Evolutionary conservation across 257 asterid species (phyloP), one percentile per base, ranked within the genome.

Genomic region (Cynanchum wilfordii): DNA sequence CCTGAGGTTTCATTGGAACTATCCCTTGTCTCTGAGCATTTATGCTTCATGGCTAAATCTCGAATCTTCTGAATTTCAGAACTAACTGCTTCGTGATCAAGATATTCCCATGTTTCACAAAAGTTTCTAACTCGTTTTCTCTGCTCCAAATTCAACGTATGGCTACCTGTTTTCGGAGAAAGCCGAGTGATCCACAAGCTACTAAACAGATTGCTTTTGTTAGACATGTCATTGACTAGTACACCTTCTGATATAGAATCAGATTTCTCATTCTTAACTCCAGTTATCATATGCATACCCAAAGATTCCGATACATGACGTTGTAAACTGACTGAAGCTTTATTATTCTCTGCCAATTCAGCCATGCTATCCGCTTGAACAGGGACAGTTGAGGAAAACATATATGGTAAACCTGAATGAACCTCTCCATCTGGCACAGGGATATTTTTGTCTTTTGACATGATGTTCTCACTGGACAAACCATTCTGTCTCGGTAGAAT

Each of bases 121-220:
- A 55, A 62, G 9, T n/a, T 7, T 8, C 29, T 56, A n/a, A 62
- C 71, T 72, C 20, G 74, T 16, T 84, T 76, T 45, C 82, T 55
- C 38, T 77, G 66, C 27, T 68, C 84, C 40, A 75, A 55, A 58
- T 69, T 66, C 75, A 66, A 19, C 2, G 71, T 29, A 50, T 69
- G 33, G 65, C 66, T 74, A 10, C 76, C 73, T 65, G 52, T 71
- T 66, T 75, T 84, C 16, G 83, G 73, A 22, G 85, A 81, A 68
- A 86, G 76, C 52, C 95, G 89, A 74, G 90, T 84, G 17, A 90
- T 83, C 97, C 97, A 90, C 80, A 87, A 77, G 75, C 95, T 87
- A 59, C 87, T 73, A 60, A 29, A 74, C 36, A 70, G 77, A 10
- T 73, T 75, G 44, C 74, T 76, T 77, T 79, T 84, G 67, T 66